Evolutionary conservation across 805 yeast species (phyloP), one percentile per base, ranked within the genome.

Genomic region (Grigorovia jiainica): DNA sequence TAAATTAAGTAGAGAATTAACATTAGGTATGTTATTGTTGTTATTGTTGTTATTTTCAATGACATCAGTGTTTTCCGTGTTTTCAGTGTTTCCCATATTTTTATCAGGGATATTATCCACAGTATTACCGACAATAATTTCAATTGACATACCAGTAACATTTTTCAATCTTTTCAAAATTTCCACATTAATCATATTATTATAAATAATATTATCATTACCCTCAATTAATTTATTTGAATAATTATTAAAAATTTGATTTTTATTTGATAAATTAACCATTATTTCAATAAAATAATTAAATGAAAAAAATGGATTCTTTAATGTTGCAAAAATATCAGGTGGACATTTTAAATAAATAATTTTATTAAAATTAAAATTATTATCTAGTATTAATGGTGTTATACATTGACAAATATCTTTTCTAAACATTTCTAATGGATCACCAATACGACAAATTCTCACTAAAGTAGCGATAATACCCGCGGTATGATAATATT

Each of bases 231-330:
- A 13, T 16, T 23, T n/a, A 17, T 11, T 17, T 16, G 25, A 17
- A 33, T 47, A 3, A 10, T 35, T 35, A 6, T 64, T 52, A 44
- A 51, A 55, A 5, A 68, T 61, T 7, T 60, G 51, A 45, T 67
- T 70, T 45, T 74, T 78, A 18, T 82, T 85, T 2, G 89, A 78
- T 34, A 89, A 63, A 54, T 87, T 87, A n/a, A 84, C 76, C 43
- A 86, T 70, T 3, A 83, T 87, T 57, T 87, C 97, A 13, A 87
- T 65, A 55, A 82, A 84, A 57, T 89, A 87, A 55, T 84, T 90
- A 60, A 87, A 87, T 3, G 87, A 72, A 7, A 87, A 86, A 38
- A 80, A 18, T n/a, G 31, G 63, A 17, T 48, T 51, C 36, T 49
- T 50, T 11, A 86, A 83, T 0, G 95, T 84, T 1, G 95, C 94